Evolutionary conservation across 2,329 filamentous ascomycete genomes (phyloP), one percentile per base, ranked within the genome.

Genomic region (Diplodia sapinea): DNA sequence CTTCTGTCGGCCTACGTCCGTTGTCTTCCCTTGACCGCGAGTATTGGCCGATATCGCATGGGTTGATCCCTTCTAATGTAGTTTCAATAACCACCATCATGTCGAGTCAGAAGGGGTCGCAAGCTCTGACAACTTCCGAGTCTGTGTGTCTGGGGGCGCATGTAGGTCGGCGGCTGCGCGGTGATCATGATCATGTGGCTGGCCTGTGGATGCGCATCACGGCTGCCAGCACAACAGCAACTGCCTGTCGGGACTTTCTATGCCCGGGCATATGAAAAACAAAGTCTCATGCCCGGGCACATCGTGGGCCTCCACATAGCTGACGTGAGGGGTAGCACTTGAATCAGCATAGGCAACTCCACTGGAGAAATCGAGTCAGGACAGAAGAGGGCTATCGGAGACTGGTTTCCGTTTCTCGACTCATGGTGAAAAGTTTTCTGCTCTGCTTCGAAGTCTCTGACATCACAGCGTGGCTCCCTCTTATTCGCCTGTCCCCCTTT

Each of bases 111-210:
- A 63, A 33, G 12, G 43, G 38, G 29, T 36, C 26, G 29, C 17
- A 51, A 63, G 59, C 59, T 63, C n/a, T 51, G 59, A 63, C 50
- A 51, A 23, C 59, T 40, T 36, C 47, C 40, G 8, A 63, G 59
- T 63, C 59, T 63, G 59, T 63, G 59, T 63, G 59, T 63, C 59
- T 51, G 59, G 59, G 59, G 59, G 17, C 31, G 59, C 59, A 63
- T 63, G 29, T 29, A 29, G 17, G 29, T 51, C 47, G 57, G 57
- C 57, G 57, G 57, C 57, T 62, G 43, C 57, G 47, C 50, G 59
- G 31, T 63, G 59, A 63, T 63, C 59, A 63, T 63, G 59, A 63
- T 63, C 59, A 63, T 63, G 59, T 63, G 59, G 59, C 59, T 63
- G 31, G 20, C 43, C 26, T 36, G 59, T 63, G 59, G 57, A 62